Evolutionary conservation across 2,329 filamentous ascomycete genomes (phyloP).

Genomic region (Ceratocystis diversiconidia): DNA sequence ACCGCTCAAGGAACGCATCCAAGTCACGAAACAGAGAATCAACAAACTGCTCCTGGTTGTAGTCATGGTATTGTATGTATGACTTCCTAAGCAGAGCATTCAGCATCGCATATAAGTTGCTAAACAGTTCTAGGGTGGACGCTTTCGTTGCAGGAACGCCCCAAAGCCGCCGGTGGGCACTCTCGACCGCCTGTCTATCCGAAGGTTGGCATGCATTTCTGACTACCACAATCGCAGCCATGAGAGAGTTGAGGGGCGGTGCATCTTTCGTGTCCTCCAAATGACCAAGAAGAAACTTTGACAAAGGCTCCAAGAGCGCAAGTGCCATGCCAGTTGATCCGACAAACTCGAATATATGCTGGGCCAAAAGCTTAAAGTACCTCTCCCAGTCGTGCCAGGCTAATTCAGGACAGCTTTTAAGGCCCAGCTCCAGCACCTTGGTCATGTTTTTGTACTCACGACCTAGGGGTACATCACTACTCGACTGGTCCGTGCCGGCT

Average conservation of each 20-base stretch:
- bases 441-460: slow-evolving; percentile 57
- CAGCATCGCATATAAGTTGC: slow-evolving; percentile 49
- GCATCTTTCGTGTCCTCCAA: slow-evolving; percentile 7
- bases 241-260: slow-evolving; percentile 23
- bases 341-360: slow-evolving; percentile 44
- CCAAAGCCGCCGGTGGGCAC: slow-evolving; percentile 53
- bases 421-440: slow-evolving; percentile 50
- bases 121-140: slow-evolving; percentile 45
- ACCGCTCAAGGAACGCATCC: slow-evolving; percentile 37
- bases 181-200: slow-evolving; percentile 49
- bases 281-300: slow-evolving; percentile 31
- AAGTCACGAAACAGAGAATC: slow-evolving; percentile 40
- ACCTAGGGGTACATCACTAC: slow-evolving; percentile 29
- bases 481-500: neutral
- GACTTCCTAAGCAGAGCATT: slow-evolving; percentile 37
- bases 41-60: slow-evolving; percentile 28
- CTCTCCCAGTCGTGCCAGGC: slow-evolving; percentile 35
- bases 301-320: slow-evolving; percentile 56
- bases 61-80: slow-evolving; percentile 35
- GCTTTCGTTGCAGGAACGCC: slow-evolving; percentile 34
- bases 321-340: slow-evolving; percentile 54
- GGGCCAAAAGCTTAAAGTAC: slow-evolving; percentile 43
- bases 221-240: slow-evolving; percentile 31
- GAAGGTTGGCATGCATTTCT: slow-evolving; percentile 39
- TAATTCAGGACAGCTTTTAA: slow-evolving; percentile 36